Percentiles rank a stretch among this genome's conserved stretches.
These are phyloP conservation scores for Ophiosphaerella herpotricha DNA, from an alignment of 2,329 filamentous ascomycete genomes.

Conservation along the genomic window DNA sequence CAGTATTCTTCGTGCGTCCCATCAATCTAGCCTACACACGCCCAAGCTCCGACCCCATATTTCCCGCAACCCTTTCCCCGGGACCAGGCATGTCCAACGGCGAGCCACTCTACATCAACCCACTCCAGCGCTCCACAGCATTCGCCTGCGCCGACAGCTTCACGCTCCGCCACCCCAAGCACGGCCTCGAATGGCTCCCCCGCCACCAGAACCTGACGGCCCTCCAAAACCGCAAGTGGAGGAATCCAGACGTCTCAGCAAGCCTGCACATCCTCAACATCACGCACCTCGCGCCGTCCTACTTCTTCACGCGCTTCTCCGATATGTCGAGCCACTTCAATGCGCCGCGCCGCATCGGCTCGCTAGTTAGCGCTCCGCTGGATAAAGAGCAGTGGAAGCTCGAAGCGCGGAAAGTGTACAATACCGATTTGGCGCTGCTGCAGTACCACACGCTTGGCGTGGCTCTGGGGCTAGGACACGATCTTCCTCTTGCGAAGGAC, in stretches of 20 bases:
- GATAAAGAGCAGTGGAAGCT: conserved; percentile 17
- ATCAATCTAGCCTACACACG: conserved; percentile 7
- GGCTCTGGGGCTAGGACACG: conserved; percentile 11
- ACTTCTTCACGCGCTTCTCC: conserved; percentile 7
- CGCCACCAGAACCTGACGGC: conserved; percentile 11
- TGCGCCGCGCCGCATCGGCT: conserved; percentile 8
- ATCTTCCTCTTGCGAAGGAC: conserved; percentile 8
- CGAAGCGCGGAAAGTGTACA: conserved; percentile 10
- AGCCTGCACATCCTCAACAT: conserved; percentile 17
- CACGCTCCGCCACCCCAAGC: conserved; percentile 7
- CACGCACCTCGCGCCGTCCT: conserved; percentile 8
- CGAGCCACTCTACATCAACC: conserved; percentile 3
- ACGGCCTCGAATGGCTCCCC: conserved; percentile 6
- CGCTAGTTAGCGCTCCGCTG: conserved; percentile 9
- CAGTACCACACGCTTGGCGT: conserved; percentile 10
- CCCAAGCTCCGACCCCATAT: conserved; percentile 11
- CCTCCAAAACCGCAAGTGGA: conserved; percentile 3
- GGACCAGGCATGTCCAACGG: background rate
- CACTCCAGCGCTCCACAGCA: conserved; percentile 10
- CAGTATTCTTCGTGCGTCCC: conserved; percentile 13
- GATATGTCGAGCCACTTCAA: conserved; percentile 8
- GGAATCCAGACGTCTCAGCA: conserved; percentile 1
- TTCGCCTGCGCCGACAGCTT: conserved; percentile 16
- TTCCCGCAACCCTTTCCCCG: conserved; percentile 6
- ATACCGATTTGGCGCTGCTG: conserved; percentile 7